These are phyloP conservation scores for Lolium multiflorum DNA, from an alignment of 176 grass and related monocot genomes.

Conservation along the genomic window DNA sequence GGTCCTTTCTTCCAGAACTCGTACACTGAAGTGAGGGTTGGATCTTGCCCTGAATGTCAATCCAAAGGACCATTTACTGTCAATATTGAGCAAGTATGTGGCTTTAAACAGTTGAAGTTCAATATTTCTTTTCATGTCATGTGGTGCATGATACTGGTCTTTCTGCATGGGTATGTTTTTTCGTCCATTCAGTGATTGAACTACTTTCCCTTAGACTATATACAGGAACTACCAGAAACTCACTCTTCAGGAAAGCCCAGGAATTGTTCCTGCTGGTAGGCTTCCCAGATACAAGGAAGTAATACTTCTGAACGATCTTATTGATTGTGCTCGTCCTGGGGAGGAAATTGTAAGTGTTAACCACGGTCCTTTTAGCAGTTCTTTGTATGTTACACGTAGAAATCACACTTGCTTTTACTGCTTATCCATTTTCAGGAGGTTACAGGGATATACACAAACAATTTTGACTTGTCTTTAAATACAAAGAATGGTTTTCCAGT, in stretches of 20 bases:
- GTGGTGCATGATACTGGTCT: conserved; percentile 21
- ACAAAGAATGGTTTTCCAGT: conserved; percentile 99
- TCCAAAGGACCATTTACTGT: conserved; percentile 97
- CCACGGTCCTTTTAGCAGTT: background rate
- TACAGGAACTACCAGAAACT: conserved; percentile 99
- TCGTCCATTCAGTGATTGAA: conserved; percentile 9
- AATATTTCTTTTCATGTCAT: background rate
- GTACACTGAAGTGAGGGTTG: conserved; percentile 93
- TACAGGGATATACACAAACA: conserved; percentile 98
- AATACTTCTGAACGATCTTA: conserved; percentile 96
- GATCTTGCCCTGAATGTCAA: conserved; percentile 94
- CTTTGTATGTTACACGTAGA: conserved; percentile 8
- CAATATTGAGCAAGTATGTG: conserved; percentile 88
- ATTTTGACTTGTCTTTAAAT: conserved; percentile 97
- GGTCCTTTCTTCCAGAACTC: conserved; percentile 99
- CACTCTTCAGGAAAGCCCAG: conserved; percentile 93
- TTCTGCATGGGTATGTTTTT: background rate
- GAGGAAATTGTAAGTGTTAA: conserved; percentile 94
- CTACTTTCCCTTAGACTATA: conserved; percentile 65
- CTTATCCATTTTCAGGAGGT: conserved; percentile 75
- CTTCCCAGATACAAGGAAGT: conserved; percentile 99
- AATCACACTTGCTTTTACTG: conserved; percentile 14
- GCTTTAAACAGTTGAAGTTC: background rate
- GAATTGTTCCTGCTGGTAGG: conserved; percentile 96
- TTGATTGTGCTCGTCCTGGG: conserved; percentile 95